These are phyloP conservation scores for Nannochloris sp. DNA, from an alignment of 139 green algal genomes.

Conservation along the genomic window DNA sequence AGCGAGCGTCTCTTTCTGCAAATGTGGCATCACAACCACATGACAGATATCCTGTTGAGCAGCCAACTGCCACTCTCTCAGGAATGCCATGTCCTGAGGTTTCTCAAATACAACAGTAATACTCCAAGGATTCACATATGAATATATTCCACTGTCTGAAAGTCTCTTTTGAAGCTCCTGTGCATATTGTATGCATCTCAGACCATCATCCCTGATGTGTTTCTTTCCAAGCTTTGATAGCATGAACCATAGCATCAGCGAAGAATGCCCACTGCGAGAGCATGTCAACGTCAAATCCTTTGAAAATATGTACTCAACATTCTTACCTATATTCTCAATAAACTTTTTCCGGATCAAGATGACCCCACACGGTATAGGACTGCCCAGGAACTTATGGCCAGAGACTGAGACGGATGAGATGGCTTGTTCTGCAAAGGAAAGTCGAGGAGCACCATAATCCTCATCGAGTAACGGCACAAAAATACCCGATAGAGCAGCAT, in stretches of 20 bases:
- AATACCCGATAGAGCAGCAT: neutral
- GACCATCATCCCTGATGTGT: neutral
- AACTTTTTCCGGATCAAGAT: neutral
- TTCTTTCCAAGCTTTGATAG: neutral
- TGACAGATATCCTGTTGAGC: neutral
- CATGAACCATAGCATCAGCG: neutral
- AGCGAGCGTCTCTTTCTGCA: neutral
- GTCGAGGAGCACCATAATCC: neutral
- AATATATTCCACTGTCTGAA: neutral
- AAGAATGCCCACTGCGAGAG: neutral
- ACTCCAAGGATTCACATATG: neutral
- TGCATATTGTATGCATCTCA: neutral
- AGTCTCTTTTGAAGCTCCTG: neutral
- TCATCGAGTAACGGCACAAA: neutral
- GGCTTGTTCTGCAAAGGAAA: neutral
- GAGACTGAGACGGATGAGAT: neutral
- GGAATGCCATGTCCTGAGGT: neutral
- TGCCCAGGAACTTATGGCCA: neutral
- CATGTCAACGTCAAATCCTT: constrained; percentile 3
- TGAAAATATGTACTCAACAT: neutral
- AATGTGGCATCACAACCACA: neutral
- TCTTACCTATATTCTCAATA: neutral
- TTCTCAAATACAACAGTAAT: neutral
- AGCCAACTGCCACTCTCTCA: neutral
- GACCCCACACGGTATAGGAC: neutral